phyloP scores from a whole-genome alignment of 2,329 filamentous ascomycete species.

The Hypoxylon sp. region DNA sequence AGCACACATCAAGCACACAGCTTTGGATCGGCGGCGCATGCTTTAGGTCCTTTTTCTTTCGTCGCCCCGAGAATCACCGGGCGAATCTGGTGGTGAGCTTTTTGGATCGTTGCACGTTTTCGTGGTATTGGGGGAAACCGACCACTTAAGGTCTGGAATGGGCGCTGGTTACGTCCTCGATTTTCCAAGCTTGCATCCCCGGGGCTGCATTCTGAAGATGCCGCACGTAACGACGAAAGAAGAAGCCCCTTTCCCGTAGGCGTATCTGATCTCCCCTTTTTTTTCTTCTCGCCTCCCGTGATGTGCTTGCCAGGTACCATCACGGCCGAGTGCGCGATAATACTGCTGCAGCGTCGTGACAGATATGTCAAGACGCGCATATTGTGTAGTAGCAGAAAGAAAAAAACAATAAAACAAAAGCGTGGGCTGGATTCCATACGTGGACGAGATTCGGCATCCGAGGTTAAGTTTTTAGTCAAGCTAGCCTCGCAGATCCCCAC shows the following conservation, averaged over 20 bases:
- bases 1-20: constrained; percentile 25
- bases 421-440: no score
- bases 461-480: constrained; percentile 31
- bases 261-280: constrained; percentile 11
- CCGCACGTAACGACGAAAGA: constrained; percentile 38
- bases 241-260: constrained; percentile 18
- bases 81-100: constrained; percentile 20
- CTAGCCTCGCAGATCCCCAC: constrained; percentile 31
- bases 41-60: constrained; percentile 9
- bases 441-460: constrained; percentile 21
- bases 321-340: constrained; percentile 17
- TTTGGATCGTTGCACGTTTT: constrained; percentile 29
- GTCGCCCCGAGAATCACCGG: constrained; percentile 21
- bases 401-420: no score
- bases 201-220: constrained; percentile 37
- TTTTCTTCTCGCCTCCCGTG: constrained; percentile 12
- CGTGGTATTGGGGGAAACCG: constrained; percentile 35
- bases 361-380: constrained; percentile 12
- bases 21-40: constrained; percentile 32
- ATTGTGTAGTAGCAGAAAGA: background rate
- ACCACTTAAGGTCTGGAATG: constrained; percentile 30
- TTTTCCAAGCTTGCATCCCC: constrained; percentile 35
- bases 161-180: constrained; percentile 33
- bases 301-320: constrained; percentile 11
- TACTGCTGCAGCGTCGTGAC: constrained; percentile 26